These are phyloP conservation scores for Suillus tomentosus DNA, from an alignment of 768 basidiomycete species.

Conservation along the genomic window DNA sequence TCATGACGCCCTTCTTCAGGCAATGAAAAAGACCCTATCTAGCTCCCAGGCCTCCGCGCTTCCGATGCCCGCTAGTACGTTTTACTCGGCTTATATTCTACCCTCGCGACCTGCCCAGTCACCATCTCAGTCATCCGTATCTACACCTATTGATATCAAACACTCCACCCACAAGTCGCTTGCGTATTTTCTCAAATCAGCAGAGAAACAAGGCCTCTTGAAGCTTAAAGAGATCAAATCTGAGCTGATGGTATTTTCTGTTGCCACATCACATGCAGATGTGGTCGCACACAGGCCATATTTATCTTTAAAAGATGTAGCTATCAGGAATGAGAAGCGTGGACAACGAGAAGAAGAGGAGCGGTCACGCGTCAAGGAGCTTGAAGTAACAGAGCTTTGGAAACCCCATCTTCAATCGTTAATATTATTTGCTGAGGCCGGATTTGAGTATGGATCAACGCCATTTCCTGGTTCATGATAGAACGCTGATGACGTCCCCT, in stretches of 20 bases:
- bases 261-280: conserved; percentile 57
- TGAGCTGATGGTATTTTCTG: conserved; percentile 56
- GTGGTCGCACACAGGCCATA: conserved; percentile 53
- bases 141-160: conserved; percentile 66
- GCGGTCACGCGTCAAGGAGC: conserved; percentile 46
- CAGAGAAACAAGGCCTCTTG: conserved; percentile 74
- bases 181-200: conserved; percentile 73
- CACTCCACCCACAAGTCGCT: conserved; percentile 81
- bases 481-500: conserved; percentile 29
- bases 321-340: conserved; percentile 61
- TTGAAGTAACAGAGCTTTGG: conserved; percentile 71
- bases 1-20: conserved; percentile 64
- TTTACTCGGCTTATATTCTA: conserved; percentile 77
- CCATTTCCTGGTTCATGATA: conserved; percentile 15
- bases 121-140: conserved; percentile 32
- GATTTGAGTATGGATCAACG: conserved; percentile 51
- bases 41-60: conserved; percentile 55
- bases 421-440: conserved; percentile 63
- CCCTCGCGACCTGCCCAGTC: conserved; percentile 70
- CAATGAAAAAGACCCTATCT: conserved; percentile 52
- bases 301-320: conserved; percentile 66
- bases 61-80: conserved; percentile 73
- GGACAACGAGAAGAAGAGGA: conserved; percentile 54
- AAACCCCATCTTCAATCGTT: conserved; percentile 57
- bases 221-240: conserved; percentile 63